phyloP scores from a whole-genome alignment of 345 rosid genomes.

The Cardiospermum halicacabum region DNA sequence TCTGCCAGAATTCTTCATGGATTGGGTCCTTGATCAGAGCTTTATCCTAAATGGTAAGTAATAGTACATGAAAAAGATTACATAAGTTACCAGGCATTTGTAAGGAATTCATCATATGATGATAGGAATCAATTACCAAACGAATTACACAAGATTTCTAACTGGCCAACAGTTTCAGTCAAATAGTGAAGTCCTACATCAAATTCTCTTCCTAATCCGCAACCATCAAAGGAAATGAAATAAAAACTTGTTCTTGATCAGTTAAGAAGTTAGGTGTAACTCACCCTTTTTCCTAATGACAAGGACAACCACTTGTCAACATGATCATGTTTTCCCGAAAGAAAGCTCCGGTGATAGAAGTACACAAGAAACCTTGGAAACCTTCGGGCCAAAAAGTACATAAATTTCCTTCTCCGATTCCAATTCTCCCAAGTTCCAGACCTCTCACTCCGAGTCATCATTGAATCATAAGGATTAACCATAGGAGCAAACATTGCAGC shows the following conservation, averaged over 20 bases:
- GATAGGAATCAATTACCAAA: background rate
- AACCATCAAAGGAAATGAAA: background rate
- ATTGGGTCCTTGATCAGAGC: conserved; percentile 66
- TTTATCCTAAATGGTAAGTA: conserved; percentile 41
- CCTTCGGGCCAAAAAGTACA: conserved; percentile 58
- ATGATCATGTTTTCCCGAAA: conserved; percentile 63
- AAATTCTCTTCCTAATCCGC: background rate
- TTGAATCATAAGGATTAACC: conserved; percentile 62
- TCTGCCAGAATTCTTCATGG: conserved; percentile 69
- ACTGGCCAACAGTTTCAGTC: background rate
- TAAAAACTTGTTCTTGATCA: background rate
- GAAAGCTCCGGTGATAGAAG: conserved; percentile 45
- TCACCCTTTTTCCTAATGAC: conserved; percentile 53
- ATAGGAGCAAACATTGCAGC: conserved; percentile 66
- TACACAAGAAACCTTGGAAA: conserved; percentile 46
- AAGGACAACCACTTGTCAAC: conserved; percentile 61
- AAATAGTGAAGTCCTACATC: background rate
- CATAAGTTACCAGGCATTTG: background rate
- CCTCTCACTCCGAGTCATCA: conserved; percentile 53
- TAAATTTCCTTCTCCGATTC: conserved; percentile 50
- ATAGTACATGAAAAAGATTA: background rate
- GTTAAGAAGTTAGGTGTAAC: conserved; percentile 12
- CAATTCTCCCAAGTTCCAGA: conserved; percentile 50
- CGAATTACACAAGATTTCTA: background rate
- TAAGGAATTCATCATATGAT: background rate